phyloP scores from a whole-genome alignment of 129 eudicot species.

The Flaveria brownii region DNA sequence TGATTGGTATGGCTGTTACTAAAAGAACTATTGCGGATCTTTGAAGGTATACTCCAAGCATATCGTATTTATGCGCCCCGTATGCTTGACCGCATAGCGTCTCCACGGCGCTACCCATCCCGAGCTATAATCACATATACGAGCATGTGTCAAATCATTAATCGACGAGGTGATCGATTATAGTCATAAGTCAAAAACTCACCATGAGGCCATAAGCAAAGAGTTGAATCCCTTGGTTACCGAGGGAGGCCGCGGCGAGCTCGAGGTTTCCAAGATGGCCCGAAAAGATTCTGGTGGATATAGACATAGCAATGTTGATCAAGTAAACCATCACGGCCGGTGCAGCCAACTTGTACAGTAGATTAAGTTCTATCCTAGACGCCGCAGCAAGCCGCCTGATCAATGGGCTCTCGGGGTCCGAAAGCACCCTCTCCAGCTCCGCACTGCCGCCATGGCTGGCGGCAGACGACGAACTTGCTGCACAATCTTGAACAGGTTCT shows the following conservation, averaged over 20 bases:
- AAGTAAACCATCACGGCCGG: constrained; percentile 65
- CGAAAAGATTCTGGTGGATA: constrained; percentile 65
- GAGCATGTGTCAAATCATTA: neutral
- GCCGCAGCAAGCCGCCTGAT: constrained; percentile 36
- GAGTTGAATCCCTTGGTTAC: constrained; percentile 63
- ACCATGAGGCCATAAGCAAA: constrained; percentile 71
- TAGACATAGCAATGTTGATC: constrained; percentile 70
- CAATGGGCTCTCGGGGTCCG: constrained; percentile 39
- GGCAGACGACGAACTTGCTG: constrained; percentile 13
- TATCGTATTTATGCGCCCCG: constrained; percentile 63
- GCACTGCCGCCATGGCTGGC: constrained; percentile 37
- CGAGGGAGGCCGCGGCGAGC: constrained; percentile 62
- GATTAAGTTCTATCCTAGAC: constrained; percentile 51
- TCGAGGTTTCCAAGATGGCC: constrained; percentile 76
- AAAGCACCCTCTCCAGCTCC: constrained; percentile 67
- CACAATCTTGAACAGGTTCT: neutral
- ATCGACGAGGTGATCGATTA: neutral
- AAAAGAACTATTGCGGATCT: constrained; percentile 64
- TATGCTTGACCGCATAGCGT: constrained; percentile 84
- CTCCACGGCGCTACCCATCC: constrained; percentile 90
- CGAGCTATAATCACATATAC: constrained; percentile 48
- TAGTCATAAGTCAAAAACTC: neutral
- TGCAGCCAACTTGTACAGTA: constrained; percentile 56
- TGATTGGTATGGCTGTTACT: constrained; percentile 53
- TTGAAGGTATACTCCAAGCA: constrained; percentile 83